A percentile compares a stretch with the other conserved stretches of the same genome.
Conservation (phyloP, 805 yeast genomes). For the Alloascoidea hylecoeti region DNA sequence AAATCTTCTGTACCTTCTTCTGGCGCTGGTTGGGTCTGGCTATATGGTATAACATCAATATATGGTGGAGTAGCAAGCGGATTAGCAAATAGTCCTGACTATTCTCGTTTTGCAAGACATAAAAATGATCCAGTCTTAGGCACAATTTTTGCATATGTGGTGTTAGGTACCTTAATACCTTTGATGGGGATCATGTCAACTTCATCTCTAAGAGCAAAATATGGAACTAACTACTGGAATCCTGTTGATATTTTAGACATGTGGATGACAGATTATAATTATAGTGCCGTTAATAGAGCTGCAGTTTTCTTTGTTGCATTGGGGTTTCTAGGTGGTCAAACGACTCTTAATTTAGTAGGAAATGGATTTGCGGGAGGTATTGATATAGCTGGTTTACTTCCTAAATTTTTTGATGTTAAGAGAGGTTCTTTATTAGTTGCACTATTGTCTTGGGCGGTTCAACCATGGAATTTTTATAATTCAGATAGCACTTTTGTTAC, state of each 20-base stretch:
- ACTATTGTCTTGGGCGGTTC: slow-evolving; percentile 18
- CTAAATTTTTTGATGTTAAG: slow-evolving; percentile 25
- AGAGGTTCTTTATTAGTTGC: slow-evolving; percentile 25
- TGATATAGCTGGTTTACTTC: slow-evolving; percentile 33
- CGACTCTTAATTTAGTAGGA: slow-evolving; percentile 23
- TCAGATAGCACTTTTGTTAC: slow-evolving; percentile 21
- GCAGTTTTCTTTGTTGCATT: slow-evolving; percentile 24
- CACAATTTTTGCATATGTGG: slow-evolving; percentile 17
- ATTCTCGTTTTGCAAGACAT: slow-evolving; percentile 21
- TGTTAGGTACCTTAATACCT: slow-evolving; percentile 18
- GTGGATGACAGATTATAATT: slow-evolving; percentile 25
- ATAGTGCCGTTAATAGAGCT: slow-evolving; percentile 26
- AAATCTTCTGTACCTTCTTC: slow-evolving; percentile 6
- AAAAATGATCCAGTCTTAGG: slow-evolving; percentile 24
- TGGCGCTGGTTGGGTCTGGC: slow-evolving; percentile 20
- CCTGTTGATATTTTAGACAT: slow-evolving; percentile 26
- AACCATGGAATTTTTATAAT: slow-evolving; percentile 27
- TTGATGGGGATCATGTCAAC: slow-evolving; percentile 12
- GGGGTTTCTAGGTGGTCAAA: slow-evolving; percentile 20
- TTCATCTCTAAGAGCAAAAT: slow-evolving; percentile 16
- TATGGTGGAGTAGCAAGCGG: slow-evolving; percentile 21
- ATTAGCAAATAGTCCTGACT: slow-evolving; percentile 21
- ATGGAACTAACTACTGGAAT: slow-evolving; percentile 31
- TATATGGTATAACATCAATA: slow-evolving; percentile 20
- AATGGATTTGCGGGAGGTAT: slow-evolving; percentile 34